These are phyloP conservation scores for Fraxinus velutina DNA, from an alignment of 305 asterid genomes.

Conservation along the genomic window DNA sequence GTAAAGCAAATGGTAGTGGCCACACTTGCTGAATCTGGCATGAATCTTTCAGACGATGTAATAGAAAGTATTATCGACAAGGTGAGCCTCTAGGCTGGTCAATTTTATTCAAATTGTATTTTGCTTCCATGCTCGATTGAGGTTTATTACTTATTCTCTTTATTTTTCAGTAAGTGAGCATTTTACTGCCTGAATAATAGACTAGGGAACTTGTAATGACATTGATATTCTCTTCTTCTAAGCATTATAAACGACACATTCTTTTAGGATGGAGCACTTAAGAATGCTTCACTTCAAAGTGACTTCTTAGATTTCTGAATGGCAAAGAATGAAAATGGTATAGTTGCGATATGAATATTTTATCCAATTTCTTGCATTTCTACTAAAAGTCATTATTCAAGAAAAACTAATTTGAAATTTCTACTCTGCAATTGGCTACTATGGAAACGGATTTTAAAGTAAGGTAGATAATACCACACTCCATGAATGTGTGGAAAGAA, in stretches of 20 bases:
- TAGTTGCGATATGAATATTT: not conserved
- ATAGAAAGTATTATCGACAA: slow-evolving; percentile 67
- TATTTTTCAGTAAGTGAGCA: slow-evolving; percentile 7
- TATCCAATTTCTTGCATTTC: not conserved
- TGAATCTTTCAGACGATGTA: slow-evolving; percentile 74
- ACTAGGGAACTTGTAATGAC: not conserved
- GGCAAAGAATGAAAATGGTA: not conserved
- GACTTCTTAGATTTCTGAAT: not conserved
- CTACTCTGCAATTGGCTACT: not conserved
- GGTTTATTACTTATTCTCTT: not conserved
- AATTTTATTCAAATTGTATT: not conserved
- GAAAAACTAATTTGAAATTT: not conserved
- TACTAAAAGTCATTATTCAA: not conserved
- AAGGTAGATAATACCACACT: not conserved
- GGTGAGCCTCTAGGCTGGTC: slow-evolving; percentile 30
- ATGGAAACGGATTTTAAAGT: not conserved
- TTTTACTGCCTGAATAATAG: slow-evolving; percentile 2
- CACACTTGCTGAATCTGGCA: slow-evolving; percentile 80
- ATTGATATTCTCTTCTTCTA: slow-evolving; percentile 8
- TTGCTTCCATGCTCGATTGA: slow-evolving; percentile 9
- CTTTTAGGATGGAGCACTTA: not conserved
- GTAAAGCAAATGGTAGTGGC: slow-evolving; percentile 92
- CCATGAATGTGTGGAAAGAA: not conserved
- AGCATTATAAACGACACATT: not conserved
- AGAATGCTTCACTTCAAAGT: not conserved